phyloP scores from a whole-genome alignment of 2,329 filamentous ascomycete genomes.

The Neopestalotiopsis clavispora region DNA sequence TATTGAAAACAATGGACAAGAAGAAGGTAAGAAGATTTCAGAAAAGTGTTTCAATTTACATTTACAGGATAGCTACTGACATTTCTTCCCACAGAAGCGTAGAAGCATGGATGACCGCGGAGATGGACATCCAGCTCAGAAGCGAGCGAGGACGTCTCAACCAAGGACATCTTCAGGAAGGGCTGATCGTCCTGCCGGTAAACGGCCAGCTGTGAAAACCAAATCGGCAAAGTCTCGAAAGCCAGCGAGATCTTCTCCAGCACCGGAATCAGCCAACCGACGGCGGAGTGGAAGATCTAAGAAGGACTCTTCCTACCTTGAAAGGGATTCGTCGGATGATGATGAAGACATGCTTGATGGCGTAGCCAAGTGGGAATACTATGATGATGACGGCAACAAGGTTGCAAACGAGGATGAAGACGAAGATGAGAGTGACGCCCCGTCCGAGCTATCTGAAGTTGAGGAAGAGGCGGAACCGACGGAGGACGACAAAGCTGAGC shows the following conservation, averaged over 20 bases:
- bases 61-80: conserved; percentile 22
- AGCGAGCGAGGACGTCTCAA: conserved; percentile 41
- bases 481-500: conserved; percentile 24
- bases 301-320: conserved; percentile 55
- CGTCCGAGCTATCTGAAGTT: conserved; percentile 29
- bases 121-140: conserved; percentile 49
- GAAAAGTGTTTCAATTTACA: not conserved
- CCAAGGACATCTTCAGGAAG: conserved; percentile 39
- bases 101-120: conserved; percentile 57
- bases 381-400: conserved; percentile 41
- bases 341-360: conserved; percentile 67
- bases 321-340: conserved; percentile 62
- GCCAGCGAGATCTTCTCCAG: conserved; percentile 36
- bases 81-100: conserved; percentile 53
- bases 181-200: conserved; percentile 36
- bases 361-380: conserved; percentile 64
- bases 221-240: conserved; percentile 34
- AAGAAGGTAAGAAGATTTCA: conserved; percentile 62
- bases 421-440: conserved; percentile 24
- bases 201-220: conserved; percentile 29
- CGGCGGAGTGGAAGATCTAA: conserved; percentile 60
- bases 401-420: conserved; percentile 30
- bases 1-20: conserved; percentile 68
- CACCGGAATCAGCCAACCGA: conserved; percentile 48
- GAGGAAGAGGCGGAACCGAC: conserved; percentile 25